These are phyloP conservation scores for Botryotinia globosa DNA, from an alignment of 2,329 filamentous ascomycete genomes.

Conservation along the genomic window DNA sequence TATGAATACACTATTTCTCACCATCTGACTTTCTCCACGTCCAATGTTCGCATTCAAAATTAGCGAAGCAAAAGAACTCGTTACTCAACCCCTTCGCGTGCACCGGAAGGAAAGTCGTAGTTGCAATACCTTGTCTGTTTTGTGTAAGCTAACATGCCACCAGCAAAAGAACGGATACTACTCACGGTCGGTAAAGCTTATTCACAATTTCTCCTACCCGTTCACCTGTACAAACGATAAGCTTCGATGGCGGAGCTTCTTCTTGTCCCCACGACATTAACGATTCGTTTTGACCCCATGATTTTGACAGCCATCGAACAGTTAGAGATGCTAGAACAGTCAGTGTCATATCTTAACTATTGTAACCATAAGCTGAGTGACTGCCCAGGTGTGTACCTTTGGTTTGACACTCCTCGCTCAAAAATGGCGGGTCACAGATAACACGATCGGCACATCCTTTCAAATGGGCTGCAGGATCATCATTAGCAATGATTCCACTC, in stretches of 20 bases:
- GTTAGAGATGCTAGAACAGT: conserved; percentile 62
- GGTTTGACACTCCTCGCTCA: conserved; percentile 77
- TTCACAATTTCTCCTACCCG: conserved; percentile 64
- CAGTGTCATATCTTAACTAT: not conserved
- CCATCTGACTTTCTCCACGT: conserved; percentile 36
- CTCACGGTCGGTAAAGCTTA: conserved; percentile 65
- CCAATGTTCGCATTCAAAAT: conserved; percentile 64
- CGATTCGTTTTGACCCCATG: conserved; percentile 26
- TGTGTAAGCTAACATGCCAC: conserved; percentile 36
- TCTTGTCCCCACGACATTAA: conserved; percentile 15
- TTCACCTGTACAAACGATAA: conserved; percentile 76
- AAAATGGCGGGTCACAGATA: conserved; percentile 75
- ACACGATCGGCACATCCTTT: conserved; percentile 66
- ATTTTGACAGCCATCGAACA: conserved; percentile 66
- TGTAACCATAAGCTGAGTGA: not conserved
- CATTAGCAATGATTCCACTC: not conserved
- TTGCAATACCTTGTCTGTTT: conserved; percentile 38
- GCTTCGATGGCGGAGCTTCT: conserved; percentile 23
- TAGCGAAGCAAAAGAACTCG: conserved; percentile 77
- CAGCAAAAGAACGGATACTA: conserved; percentile 31
- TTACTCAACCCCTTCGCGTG: conserved; percentile 76
- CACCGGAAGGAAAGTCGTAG: conserved; percentile 65
- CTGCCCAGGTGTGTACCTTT: conserved; percentile 61
- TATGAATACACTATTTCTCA: conserved; percentile 4
- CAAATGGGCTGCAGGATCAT: conserved; percentile 45